Percentiles rank a stretch among this genome's conserved stretches.
phyloP scores from a whole-genome alignment of 164 flowering plant species.

The Liriodendron chinense region DNA sequence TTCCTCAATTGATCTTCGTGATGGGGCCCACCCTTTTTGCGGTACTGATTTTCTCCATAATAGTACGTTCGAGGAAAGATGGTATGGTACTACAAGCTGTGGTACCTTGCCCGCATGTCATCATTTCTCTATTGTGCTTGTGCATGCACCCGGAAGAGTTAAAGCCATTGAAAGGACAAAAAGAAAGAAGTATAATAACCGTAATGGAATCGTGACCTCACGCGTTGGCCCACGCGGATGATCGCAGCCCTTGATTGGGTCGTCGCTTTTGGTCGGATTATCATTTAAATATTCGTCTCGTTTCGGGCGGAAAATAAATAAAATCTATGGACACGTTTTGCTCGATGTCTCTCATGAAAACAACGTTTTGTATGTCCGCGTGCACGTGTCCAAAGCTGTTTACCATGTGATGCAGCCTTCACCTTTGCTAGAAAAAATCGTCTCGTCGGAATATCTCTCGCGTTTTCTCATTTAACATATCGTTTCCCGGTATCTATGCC shows the following conservation, averaged over 20 bases:
- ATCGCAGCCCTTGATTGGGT: background rate
- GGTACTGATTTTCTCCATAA: too few species aligned
- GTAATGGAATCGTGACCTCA: background rate
- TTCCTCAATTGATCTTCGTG: too few species aligned
- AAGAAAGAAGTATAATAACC: too few species aligned
- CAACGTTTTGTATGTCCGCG: background rate
- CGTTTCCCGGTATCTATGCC: too few species aligned
- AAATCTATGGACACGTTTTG: background rate
- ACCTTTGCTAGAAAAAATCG: background rate
- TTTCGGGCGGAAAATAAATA: background rate
- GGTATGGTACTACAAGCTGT: too few species aligned
- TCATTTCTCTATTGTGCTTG: too few species aligned
- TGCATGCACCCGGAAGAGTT: too few species aligned
- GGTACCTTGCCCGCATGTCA: too few species aligned
- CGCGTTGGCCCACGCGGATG: background rate
- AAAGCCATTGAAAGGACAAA: too few species aligned
- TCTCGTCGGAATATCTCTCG: background rate
- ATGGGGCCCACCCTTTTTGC: too few species aligned
- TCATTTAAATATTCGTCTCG: background rate
- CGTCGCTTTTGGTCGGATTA: background rate
- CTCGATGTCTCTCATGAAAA: background rate
- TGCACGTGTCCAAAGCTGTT: background rate
- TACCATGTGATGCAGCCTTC: background rate
- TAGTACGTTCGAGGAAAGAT: too few species aligned
- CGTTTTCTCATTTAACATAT: background rate